A percentile compares a stretch with the other conserved stretches of the same genome.
Evolutionary conservation across 2,329 filamentous ascomycete species (phyloP).

Genomic region (Alternaria consortialis): DNA sequence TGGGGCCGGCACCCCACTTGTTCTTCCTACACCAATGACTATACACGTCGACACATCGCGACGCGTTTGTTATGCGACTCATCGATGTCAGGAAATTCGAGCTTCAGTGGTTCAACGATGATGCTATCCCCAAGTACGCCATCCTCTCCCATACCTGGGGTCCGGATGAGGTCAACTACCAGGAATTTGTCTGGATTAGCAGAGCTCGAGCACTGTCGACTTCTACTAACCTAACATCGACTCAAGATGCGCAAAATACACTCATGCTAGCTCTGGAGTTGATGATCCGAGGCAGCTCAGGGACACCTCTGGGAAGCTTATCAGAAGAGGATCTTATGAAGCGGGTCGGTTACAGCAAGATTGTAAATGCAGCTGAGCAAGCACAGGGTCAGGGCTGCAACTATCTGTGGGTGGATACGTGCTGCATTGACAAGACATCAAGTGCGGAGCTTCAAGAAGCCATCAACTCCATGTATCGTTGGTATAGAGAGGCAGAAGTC

Average conservation of each 20-base stretch:
- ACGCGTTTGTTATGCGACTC: slow-evolving; percentile 34
- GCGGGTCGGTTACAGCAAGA: slow-evolving; percentile 29
- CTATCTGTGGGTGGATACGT: slow-evolving; percentile 39
- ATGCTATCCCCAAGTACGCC: slow-evolving; percentile 31
- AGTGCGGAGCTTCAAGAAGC: slow-evolving; percentile 36
- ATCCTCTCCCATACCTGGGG: slow-evolving; percentile 38
- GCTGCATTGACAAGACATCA: slow-evolving; percentile 36
- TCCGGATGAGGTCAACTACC: slow-evolving; percentile 25
- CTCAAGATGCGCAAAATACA: slow-evolving; percentile 19
- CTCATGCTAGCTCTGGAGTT: slow-evolving; percentile 33
- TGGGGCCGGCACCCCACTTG: slow-evolving; percentile 10
- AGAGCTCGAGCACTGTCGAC: slow-evolving; percentile 20
- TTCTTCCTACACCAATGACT: slow-evolving; percentile 5
- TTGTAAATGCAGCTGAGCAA: slow-evolving; percentile 25
- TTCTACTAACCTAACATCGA: slow-evolving; percentile 2
- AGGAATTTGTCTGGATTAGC: slow-evolving; percentile 30
- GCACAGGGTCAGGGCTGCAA: slow-evolving; percentile 20
- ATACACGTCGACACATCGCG: background rate
- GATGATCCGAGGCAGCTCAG: slow-evolving; percentile 25
- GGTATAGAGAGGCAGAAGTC: slow-evolving; percentile 30
- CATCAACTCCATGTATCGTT: slow-evolving; percentile 41
- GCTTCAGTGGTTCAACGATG: slow-evolving; percentile 32
- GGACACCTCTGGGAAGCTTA: slow-evolving; percentile 10
- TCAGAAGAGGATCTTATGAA: slow-evolving; percentile 27
- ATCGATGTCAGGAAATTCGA: slow-evolving; percentile 36